Conservation (phyloP, 345 rosid genomes). For the Barbarea vulgaris region DNA sequence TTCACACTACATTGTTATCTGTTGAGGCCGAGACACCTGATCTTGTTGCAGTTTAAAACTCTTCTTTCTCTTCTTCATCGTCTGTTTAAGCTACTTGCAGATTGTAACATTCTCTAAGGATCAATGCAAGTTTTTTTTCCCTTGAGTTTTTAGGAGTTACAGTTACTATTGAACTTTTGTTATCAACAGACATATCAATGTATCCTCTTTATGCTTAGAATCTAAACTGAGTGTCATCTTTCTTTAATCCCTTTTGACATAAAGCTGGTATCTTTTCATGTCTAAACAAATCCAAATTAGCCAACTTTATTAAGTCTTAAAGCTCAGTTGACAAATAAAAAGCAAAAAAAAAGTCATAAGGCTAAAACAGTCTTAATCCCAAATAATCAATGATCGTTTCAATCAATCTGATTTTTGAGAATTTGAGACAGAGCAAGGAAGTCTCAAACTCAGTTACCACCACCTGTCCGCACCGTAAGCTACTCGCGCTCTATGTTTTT, state of each 20-base stretch:
- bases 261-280: background rate
- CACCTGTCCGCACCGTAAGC: slow-evolving; percentile 11
- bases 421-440: slow-evolving; percentile 5
- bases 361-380: background rate
- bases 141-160: background rate
- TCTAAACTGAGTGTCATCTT: background rate
- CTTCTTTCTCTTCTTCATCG: background rate
- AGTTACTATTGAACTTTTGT: background rate
- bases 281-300: background rate
- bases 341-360: background rate
- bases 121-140: slow-evolving; percentile 8
- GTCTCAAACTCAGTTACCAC: background rate
- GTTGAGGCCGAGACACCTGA: slow-evolving; percentile 98
- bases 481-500: background rate
- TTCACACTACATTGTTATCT: slow-evolving; percentile 73
- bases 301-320: background rate
- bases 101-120: slow-evolving; percentile 28
- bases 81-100: slow-evolving; percentile 25
- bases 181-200: background rate
- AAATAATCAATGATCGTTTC: background rate
- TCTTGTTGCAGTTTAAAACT: slow-evolving; percentile 69
- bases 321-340: background rate
- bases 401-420: background rate
- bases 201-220: background rate
- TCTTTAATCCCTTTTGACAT: background rate